Base-by-base conservation (phyloP, 225 moss, liverwort and hornwort genomes). In the Physcomitrellopsis africana region DNA sequence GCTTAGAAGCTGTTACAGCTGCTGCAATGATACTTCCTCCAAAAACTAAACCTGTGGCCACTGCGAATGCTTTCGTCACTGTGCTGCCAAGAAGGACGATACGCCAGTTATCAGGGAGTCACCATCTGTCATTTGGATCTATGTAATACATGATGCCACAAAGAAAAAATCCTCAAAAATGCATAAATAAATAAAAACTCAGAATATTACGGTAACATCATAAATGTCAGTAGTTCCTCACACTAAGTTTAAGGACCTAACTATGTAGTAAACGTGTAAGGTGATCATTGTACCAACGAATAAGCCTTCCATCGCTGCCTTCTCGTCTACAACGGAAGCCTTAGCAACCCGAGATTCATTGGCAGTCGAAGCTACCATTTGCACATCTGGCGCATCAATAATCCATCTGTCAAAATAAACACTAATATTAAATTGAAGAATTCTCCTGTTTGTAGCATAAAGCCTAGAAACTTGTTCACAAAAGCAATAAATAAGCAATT, bases 61-160 rank as follows among this genome's bases (percentile, higher is more conserved):
- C 65, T 53, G 79, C 73, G 48, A 94, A 94, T 20, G 94, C 90
- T 77, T 85, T 94, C 52, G 82, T 65, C 65, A 92, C 90, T 94
- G 87, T 76, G 63, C 62, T 63, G 51, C 27, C 59, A 80, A 86
- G 55, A 61, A 69, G 46, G 65, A 55, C 19, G 48, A 46, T 23
- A 51, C 23, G 57, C 67, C 60, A 84, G 26, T 44, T 42, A 65
- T 53, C 23, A 55, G 9, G 69, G 53, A 69, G 11, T 24, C 19
- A 26, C 15, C 20, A 22, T 43, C 49, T 43, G 49, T 11, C 17
- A 37, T 29, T 19, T n/a, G 49, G 41, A 75, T 72, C 9, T 43
- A 11, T 15, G 15, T 11, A 49, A 15, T 49, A 3, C 48, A 49
- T 15, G 5, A 15, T 15, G 3, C 48, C 11, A 49, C 48, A 49